Evolutionary conservation across 441 rosid genomes (phyloP).

Genomic region (Populus trichocarpa): DNA sequence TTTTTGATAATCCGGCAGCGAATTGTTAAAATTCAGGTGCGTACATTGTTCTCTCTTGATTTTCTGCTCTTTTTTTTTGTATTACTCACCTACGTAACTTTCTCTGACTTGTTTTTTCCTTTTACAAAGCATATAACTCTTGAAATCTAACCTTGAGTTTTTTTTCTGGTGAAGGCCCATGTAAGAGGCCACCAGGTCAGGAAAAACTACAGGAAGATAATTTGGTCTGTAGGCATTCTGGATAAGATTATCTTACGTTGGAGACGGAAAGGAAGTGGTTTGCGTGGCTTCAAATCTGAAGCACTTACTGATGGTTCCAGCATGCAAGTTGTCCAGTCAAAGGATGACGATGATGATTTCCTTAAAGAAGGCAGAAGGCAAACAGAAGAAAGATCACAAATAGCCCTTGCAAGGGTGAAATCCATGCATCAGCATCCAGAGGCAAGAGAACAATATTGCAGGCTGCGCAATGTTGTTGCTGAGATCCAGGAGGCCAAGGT

Average conservation of each 20-base stretch:
- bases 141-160: conserved; percentile 5
- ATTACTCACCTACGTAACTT: not conserved
- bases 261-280: conserved; percentile 84
- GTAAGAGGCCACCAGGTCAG: conserved; percentile 88
- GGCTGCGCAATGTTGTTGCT: conserved; percentile 68
- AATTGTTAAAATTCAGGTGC: conserved; percentile 85
- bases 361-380: conserved; percentile 83
- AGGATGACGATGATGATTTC: conserved; percentile 80
- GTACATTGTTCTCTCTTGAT: conserved; percentile 1
- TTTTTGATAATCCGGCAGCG: conserved; percentile 66
- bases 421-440: conserved; percentile 92
- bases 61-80: conserved; percentile 3
- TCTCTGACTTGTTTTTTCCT: not conserved
- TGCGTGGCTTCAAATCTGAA: conserved; percentile 82
- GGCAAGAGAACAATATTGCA: conserved; percentile 81
- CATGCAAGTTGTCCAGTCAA: conserved; percentile 31
- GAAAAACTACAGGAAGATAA: conserved; percentile 63
- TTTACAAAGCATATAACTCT: not conserved
- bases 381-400: conserved; percentile 75
- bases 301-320: conserved; percentile 40
- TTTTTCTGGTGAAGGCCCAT: conserved; percentile 55
- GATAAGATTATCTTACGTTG: conserved; percentile 87
- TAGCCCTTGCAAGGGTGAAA: conserved; percentile 83
- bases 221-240: conserved; percentile 84
- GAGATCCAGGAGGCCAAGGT: conserved; percentile 84